Conservation (phyloP, 345 rosid species). For the Eucalyptus pauciflora region DNA sequence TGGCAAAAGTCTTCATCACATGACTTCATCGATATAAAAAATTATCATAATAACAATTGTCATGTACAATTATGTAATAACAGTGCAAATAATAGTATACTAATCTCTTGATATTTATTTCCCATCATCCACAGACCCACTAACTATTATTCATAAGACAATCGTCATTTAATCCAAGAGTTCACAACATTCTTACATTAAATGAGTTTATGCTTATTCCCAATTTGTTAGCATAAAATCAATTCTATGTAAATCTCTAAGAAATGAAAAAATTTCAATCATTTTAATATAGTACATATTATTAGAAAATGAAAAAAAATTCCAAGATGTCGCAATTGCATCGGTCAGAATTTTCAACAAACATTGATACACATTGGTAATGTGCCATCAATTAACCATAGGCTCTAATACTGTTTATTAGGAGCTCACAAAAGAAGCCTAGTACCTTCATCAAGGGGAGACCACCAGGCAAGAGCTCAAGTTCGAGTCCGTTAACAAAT, state of each 20-base stretch:
- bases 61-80: no score
- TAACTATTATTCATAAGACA: background rate
- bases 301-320: background rate
- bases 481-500: background rate
- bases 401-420: background rate
- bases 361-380: background rate
- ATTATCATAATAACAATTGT: no score
- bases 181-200: background rate
- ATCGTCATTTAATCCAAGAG: background rate
- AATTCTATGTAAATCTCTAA: no score
- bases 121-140: background rate
- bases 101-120: background rate
- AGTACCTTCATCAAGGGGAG: background rate
- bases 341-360: background rate
- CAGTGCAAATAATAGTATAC: background rate
- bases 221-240: background rate
- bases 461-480: background rate
- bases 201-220: background rate
- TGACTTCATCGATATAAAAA: background rate
- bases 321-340: background rate
- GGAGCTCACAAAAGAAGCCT: background rate
- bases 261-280: background rate
- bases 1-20: background rate
- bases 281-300: background rate
- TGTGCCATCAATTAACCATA: background rate